Percentiles rank a stretch among this genome's conserved stretches.
These are phyloP conservation scores for Wickerhamomyces sp. DNA, from an alignment of 1,139 yeast genomes.

Conservation along the genomic window DNA sequence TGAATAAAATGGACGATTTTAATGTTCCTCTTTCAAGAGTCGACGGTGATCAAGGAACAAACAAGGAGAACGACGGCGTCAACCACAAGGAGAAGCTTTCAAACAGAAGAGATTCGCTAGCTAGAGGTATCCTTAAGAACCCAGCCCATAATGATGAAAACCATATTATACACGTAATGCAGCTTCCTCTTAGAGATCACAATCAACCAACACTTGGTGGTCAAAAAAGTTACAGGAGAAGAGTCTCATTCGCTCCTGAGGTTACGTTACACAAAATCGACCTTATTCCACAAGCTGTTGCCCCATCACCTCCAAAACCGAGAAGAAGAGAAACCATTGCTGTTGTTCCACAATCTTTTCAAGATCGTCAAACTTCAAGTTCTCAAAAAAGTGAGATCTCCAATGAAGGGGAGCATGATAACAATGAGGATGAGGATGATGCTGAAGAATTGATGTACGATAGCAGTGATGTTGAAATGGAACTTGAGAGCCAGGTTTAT, in stretches of 20 bases:
- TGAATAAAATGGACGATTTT: not conserved
- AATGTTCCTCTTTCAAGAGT: not conserved
- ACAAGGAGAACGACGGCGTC: conserved; percentile 10
- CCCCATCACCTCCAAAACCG: conserved; percentile 21
- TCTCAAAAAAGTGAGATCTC: not conserved
- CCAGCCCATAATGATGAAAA: conserved; percentile 18
- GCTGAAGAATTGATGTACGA: conserved; percentile 17
- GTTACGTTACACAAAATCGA: conserved; percentile 67
- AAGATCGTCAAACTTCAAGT: not conserved
- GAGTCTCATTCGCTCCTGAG: conserved; percentile 75
- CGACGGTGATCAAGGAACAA: not conserved
- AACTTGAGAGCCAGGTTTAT: conserved; percentile 18
- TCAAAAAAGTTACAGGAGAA: conserved; percentile 29
- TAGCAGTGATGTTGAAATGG: conserved; percentile 24
- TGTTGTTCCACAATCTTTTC: conserved; percentile 15
- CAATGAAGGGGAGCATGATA: not conserved
- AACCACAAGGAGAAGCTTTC: not conserved
- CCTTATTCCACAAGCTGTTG: conserved; percentile 32
- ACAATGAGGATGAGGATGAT: conserved; percentile 4
- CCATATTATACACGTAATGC: conserved; percentile 26
- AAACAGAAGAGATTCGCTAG: conserved; percentile 32
- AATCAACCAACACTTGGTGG: conserved; percentile 10
- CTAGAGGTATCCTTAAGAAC: conserved; percentile 32
- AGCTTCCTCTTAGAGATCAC: conserved; percentile 17
- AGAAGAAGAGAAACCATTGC: conserved; percentile 37